Conservation (phyloP, 176 grass and related monocot species). For the Oryza meyeriana region DNA sequence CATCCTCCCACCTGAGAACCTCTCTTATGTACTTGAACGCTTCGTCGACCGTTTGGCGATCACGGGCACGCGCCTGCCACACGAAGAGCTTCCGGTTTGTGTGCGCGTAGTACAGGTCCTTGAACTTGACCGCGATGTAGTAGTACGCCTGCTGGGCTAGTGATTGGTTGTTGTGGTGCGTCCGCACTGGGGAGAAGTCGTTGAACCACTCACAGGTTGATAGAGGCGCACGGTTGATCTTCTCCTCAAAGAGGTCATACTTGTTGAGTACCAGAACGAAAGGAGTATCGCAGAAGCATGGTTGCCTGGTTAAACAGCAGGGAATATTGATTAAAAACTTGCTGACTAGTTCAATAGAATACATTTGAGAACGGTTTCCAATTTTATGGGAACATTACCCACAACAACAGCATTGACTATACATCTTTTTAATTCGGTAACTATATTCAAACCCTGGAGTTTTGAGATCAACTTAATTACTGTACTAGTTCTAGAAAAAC, state of each 20-base stretch:
- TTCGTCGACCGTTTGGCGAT: conserved; percentile 66
- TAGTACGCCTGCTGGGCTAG: conserved; percentile 86
- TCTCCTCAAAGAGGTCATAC: conserved; percentile 92
- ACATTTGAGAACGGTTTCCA: not conserved
- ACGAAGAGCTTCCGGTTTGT: conserved; percentile 77
- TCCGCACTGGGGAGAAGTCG: conserved; percentile 72
- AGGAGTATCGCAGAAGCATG: conserved; percentile 70
- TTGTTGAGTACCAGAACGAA: conserved; percentile 92
- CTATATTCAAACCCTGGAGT: not conserved
- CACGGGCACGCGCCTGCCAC: conserved; percentile 67
- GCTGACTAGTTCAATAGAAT: not conserved
- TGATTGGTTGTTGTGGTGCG: conserved; percentile 62
- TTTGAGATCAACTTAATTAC: not conserved
- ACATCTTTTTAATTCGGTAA: not conserved
- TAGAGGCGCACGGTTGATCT: conserved; percentile 50
- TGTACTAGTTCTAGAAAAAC: not conserved
- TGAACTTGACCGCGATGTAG: conserved; percentile 87
- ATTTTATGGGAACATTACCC: not conserved
- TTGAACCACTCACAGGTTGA: conserved; percentile 76
- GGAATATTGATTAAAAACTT: not conserved
- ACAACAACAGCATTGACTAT: not conserved
- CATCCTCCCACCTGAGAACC: conserved; percentile 85
- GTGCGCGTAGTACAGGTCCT: conserved; percentile 63
- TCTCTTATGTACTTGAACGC: conserved; percentile 82
- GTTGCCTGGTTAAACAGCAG: conserved; percentile 53